Base-by-base conservation (phyloP, 768 basidiomycete genomes). In the Boletus rubescentipes region DNA sequence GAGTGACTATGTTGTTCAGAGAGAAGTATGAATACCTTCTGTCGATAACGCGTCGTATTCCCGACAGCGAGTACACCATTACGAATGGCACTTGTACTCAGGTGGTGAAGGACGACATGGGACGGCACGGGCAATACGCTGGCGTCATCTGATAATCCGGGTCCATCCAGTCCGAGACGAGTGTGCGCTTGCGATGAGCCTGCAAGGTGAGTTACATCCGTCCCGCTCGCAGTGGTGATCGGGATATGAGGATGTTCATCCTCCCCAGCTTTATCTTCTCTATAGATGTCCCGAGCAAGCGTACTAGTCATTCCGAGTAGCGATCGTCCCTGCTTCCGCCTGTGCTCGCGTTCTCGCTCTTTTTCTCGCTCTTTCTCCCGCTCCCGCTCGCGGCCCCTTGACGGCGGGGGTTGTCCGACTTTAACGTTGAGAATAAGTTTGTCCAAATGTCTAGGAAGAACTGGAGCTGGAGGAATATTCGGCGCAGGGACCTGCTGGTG, bases 61-160 rank as follows among this genome's bases (percentile, higher is more conserved):
- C 87, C 94, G 6, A 98, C 93, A 36, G 93, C 94, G 45, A 98
- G 72, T 42, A 96, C 92, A 8, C 93, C 94, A 68, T 94, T 94
- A 71, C 85, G 80, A 57, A 98, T 98, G 47, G 95, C 94, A 64
- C 93, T 96, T 57, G 95, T 97, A 57, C 91, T 91, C 63, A 98
- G 72, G 71, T 98, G 95, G 62, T 97, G 93, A 59, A 98, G 75
- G 21, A 98, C 93, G 35, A 93, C 92, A 74, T 98, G 95, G 35
- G 85, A 89, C 20, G 95, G 95, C 20, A 97, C 92, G 15, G 96
- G 89, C 58, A 98, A 72, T 52, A 98, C 93, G 44, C 87, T 88
- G 47, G 84, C 89, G 65, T 98, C 95, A 71, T 98, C 95, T 16
- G 85, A 82, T 64, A 86, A 59, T n/a, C 79, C 74, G 0, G 64